Evolutionary conservation across 306 rosid species (phyloP), one percentile per base, ranked within the genome.

Genomic region (Fagus crenata): DNA sequence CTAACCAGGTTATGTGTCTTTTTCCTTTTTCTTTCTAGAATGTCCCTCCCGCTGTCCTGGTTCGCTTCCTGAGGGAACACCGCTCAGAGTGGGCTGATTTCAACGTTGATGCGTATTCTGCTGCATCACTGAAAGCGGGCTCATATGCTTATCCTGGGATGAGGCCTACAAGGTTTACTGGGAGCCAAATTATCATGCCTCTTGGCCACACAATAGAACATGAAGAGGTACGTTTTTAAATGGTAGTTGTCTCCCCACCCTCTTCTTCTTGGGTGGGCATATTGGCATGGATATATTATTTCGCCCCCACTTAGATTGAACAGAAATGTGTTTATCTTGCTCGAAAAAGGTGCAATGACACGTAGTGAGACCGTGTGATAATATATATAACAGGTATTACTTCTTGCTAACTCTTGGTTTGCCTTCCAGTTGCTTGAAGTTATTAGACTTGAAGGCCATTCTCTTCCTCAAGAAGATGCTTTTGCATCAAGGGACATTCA

Each of bases 71-170:
- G 77, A 96, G 98, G 79, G 98, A 96, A 81, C 99, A 96, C 46
- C 97, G 98, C 60, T 91, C 99, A 22, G 98, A 96, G 85, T 96
- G 98, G 99, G 99, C 99, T 55, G 98, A 96, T 90, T 96, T 96
- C 83, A 96, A 96, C 55, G 92, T 96, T 61, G 99, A 96, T 87
- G 98, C 98, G 11, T 96, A 88, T 77, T 68, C 91, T 18, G 97
- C 97, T 6, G 90, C 96, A 17, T 87, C 98, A 67, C 73, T 92
- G 54, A 96, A 89, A 84, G 86, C 97, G n/a, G 90, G 93, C 54
- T 75, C 89, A 8, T 89, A 88, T 75, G 89, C 96, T 41, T 92
- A 89, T 86, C 97, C 98, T 14, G 97, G 97, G 74, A 89, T 91
- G 89, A 89, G 93, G 82, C 92, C 96, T 40, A 92, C 97, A 22